phyloP scores from a whole-genome alignment of 192 early-diverging fungal species.

The Backusella psychrophila region DNA sequence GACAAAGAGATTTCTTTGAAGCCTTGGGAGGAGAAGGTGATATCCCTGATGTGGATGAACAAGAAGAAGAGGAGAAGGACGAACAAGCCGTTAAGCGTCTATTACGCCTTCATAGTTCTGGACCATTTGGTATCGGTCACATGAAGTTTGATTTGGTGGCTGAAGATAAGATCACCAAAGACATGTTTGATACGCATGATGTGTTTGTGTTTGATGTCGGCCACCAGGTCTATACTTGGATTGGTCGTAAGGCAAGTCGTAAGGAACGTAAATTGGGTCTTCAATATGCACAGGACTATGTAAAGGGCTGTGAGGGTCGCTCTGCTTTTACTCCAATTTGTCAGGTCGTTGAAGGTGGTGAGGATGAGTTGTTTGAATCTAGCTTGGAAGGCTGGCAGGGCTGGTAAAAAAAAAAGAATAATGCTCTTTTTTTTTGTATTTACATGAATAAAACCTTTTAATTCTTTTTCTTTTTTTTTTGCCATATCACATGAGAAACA shows the following conservation, averaged over 20 bases:
- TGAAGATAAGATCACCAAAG: conserved; percentile 39
- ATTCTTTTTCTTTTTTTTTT: not conserved
- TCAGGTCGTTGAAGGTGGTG: conserved; percentile 56
- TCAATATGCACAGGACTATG: conserved; percentile 57
- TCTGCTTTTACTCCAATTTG: conserved; percentile 16
- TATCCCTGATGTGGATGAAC: conserved; percentile 39
- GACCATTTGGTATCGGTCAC: conserved; percentile 13
- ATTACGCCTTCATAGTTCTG: conserved; percentile 30
- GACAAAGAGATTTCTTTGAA: conserved; percentile 58
- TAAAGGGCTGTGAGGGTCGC: not conserved
- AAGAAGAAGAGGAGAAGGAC: conserved; percentile 18
- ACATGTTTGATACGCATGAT: conserved; percentile 56
- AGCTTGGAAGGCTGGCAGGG: conserved; percentile 40
- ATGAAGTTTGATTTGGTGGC: conserved; percentile 57
- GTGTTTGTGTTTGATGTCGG: conserved; percentile 70
- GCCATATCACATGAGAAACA: not conserved
- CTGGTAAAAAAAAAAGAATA: conserved; percentile 18
- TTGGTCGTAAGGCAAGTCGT: conserved; percentile 48
- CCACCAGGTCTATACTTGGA: conserved; percentile 58
- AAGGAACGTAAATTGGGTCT: conserved; percentile 55
- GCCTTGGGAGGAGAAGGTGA: conserved; percentile 62
- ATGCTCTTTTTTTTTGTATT: not conserved
- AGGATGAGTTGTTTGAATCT: conserved; percentile 55
- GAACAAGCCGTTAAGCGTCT: conserved; percentile 4
- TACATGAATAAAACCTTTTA: not conserved